Conservation (phyloP, 2,329 filamentous ascomycete genomes). For the Ophiocordyceps camponoti-leonardi region DNA sequence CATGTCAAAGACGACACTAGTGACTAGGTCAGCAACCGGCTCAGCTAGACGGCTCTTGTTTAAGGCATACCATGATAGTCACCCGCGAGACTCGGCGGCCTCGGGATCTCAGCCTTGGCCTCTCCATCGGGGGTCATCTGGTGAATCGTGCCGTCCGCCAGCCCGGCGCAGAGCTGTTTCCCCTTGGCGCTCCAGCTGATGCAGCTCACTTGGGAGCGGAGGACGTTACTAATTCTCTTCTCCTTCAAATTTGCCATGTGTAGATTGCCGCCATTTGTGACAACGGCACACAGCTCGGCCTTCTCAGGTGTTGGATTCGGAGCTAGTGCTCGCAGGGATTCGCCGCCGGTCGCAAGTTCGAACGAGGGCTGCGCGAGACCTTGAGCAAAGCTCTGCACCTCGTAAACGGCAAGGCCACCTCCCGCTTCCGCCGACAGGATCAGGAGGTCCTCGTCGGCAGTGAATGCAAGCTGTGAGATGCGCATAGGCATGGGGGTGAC, state of each 20-base stretch:
- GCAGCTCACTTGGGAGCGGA: constrained; percentile 65
- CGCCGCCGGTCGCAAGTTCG: constrained; percentile 60
- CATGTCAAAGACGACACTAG: constrained; percentile 66
- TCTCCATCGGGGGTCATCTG: constrained; percentile 75
- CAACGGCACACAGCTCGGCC: constrained; percentile 60
- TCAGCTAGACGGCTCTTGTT: neutral
- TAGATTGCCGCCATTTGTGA: constrained; percentile 66
- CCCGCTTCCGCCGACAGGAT: constrained; percentile 68
- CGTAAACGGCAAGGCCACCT: constrained; percentile 70
- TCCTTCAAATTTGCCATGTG: constrained; percentile 68
- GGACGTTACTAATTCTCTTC: constrained; percentile 39
- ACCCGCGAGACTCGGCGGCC: constrained; percentile 46
- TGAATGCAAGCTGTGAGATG: constrained; percentile 80
- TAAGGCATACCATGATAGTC: constrained; percentile 48
- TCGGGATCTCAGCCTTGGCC: constrained; percentile 62
- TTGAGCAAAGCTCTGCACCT: constrained; percentile 49
- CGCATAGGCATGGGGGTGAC: constrained; percentile 56
- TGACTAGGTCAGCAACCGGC: neutral
- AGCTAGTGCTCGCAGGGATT: constrained; percentile 53
- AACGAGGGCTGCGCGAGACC: constrained; percentile 52
- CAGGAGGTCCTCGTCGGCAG: constrained; percentile 71
- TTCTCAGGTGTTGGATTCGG: constrained; percentile 66
- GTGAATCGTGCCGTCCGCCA: constrained; percentile 60
- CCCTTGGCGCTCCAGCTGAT: constrained; percentile 84
- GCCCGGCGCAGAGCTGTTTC: constrained; percentile 79